Conservation (phyloP, 306 rosid genomes). For the Carpinus viminea region DNA sequence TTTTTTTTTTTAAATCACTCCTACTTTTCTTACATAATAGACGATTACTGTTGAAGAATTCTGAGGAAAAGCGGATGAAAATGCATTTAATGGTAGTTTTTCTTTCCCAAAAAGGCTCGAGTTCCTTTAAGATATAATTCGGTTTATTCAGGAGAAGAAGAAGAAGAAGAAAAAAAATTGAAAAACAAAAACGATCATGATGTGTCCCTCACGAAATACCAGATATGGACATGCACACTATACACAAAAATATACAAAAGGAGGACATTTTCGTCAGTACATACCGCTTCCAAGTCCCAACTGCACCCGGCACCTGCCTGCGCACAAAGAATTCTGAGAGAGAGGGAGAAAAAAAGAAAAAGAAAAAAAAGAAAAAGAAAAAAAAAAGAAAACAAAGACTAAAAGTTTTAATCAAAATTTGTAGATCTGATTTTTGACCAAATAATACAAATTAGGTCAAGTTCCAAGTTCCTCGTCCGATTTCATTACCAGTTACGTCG, state of each 20-base stretch:
- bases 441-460: not conserved
- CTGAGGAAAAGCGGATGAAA: no score
- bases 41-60: no score
- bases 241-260: not conserved
- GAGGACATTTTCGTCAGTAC: not conserved
- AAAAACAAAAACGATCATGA: no score
- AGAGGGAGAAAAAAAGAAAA: not conserved
- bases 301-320: not conserved
- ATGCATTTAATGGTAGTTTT: no score
- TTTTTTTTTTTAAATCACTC: no score
- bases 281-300: not conserved
- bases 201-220: not conserved
- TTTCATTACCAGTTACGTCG: not conserved
- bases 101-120: no score
- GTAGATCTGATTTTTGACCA: slow-evolving; percentile 27
- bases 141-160: no score
- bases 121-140: no score
- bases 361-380: not conserved
- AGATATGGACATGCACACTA: not conserved
- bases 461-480: not conserved
- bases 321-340: not conserved
- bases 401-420: not conserved
- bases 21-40: no score
- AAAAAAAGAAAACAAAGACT: not conserved
- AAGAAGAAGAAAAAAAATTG: no score